Base-by-base conservation (phyloP, 306 rosid genomes). In the Clitoria ternatea region DNA sequence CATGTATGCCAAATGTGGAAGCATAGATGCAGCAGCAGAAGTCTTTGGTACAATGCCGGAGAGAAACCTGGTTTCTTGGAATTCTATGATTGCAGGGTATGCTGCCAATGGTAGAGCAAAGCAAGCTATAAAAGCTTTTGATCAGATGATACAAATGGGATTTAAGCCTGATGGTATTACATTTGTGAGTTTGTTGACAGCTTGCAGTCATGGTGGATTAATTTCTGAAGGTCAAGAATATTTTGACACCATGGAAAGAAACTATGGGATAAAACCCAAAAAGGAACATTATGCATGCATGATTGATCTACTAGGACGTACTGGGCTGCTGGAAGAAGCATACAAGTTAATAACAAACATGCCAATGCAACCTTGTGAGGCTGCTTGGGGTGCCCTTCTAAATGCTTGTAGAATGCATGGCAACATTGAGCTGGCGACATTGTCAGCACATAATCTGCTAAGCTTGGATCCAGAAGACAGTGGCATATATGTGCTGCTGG, bases 1-100 rank as follows among this genome's bases (percentile, higher is more conserved):
- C 75, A 88, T 91, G 97, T 88, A 91, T 78, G 92, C 92, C 35
- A 91, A 91, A 55, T 88, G 97, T 77, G 97, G 97, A 59, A 74
- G 75, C 72, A 81, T 91, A 22, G 70, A 69, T 24, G 70, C 76
- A 1, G 87, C 97, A 4, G 70, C 80, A 20, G 67, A 82, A 57
- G 67, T 91, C 62, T 91, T 91, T 13, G 8, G 48, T 19, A 61
- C 73, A 77, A 88, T 77, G 83, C 8, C 81, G 32, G 73, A 76
- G 72, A 69, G 79, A 78, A 81, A 83, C 73, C 45, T 91, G 67
- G 73, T 90, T 61, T 88, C 95, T 33, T 90, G 90, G 95, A 90
- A 88, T 78, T 77, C 92, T 39, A 83, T 90, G 83, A 86, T 91
- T 70, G 74, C 88, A 3, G 90, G 83, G 40, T 86, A 79, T 75